Percentiles rank a stretch among this genome's conserved stretches.
phyloP scores from a whole-genome alignment of 768 basidiomycete species.

The Multifurca ochricompacta region DNA sequence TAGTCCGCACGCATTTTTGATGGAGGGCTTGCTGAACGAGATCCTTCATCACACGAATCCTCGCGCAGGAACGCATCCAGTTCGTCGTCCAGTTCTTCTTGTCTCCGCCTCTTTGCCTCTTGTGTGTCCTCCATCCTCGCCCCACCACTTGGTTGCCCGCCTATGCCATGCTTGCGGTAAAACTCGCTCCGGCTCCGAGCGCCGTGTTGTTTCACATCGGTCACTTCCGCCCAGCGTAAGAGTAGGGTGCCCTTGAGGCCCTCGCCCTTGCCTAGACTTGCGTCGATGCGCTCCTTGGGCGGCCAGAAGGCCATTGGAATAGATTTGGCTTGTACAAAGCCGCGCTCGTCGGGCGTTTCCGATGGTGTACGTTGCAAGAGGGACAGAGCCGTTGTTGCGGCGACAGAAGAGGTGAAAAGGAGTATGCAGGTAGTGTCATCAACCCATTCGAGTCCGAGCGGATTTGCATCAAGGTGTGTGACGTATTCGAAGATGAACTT shows the following conservation, averaged over 20 bases:
- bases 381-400: conserved; percentile 46
- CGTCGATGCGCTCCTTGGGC: conserved; percentile 67
- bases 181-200: conserved; percentile 69
- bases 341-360: conserved; percentile 47
- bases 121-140: conserved; percentile 20
- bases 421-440: conserved; percentile 77
- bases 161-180: conserved; percentile 63
- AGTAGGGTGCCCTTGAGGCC: conserved; percentile 57
- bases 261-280: conserved; percentile 59
- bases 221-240: conserved; percentile 68
- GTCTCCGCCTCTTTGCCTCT: conserved; percentile 29
- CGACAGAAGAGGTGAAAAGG: conserved; percentile 52
- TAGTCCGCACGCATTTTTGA: conserved; percentile 68
- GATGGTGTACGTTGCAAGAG: conserved; percentile 42
- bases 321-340: conserved; percentile 54
- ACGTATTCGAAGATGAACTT: conserved; percentile 74
- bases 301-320: conserved; percentile 75
- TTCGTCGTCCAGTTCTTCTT: conserved; percentile 50
- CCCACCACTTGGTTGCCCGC: conserved; percentile 49
- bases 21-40: conserved; percentile 30
- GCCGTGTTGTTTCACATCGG: conserved; percentile 73
- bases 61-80: conserved; percentile 61
- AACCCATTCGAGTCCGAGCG: conserved; percentile 79
- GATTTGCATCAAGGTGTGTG: conserved; percentile 66
- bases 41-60: conserved; percentile 28